Evolutionary conservation across 768 basidiomycete genomes (phyloP).

Genomic region (Boletus tomentosulus): DNA sequence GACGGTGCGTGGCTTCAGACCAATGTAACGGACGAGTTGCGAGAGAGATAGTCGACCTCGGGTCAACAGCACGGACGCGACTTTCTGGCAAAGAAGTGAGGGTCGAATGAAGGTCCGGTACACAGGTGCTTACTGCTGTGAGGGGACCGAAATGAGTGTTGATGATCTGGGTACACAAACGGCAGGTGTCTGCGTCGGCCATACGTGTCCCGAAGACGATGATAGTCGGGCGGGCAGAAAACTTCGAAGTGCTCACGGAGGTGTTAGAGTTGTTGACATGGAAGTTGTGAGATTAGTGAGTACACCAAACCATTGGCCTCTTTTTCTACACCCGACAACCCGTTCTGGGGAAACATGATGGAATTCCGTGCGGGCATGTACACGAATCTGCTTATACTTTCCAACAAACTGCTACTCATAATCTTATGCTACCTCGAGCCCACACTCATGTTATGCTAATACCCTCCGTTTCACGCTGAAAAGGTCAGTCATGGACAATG

Average conservation of each 20-base stretch:
- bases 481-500: slow-evolving; percentile 27
- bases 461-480: slow-evolving; percentile 20
- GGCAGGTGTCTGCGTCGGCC: slow-evolving; percentile 61
- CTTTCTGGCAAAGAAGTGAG: slow-evolving; percentile 44
- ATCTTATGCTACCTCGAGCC: not conserved
- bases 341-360: not conserved
- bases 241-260: not conserved
- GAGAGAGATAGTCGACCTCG: slow-evolving; percentile 75
- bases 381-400: slow-evolving; percentile 10
- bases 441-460: slow-evolving; percentile 1
- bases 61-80: slow-evolving; percentile 69
- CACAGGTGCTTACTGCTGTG: slow-evolving; percentile 48
- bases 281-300: not conserved
- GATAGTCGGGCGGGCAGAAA: not conserved
- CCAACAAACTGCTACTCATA: not conserved
- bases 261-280: slow-evolving; percentile 12
- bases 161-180: slow-evolving; percentile 60
- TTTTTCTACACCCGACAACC: slow-evolving; percentile 3
- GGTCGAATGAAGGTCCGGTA: not conserved
- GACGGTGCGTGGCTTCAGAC: slow-evolving; percentile 60
- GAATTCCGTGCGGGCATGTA: not conserved
- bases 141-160: slow-evolving; percentile 63
- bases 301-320: slow-evolving; percentile 1
- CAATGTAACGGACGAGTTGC: slow-evolving; percentile 66
- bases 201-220: slow-evolving; percentile 32